phyloP scores from a whole-genome alignment of 805 yeast genomes.

The Saccharomycopsis sp. region DNA sequence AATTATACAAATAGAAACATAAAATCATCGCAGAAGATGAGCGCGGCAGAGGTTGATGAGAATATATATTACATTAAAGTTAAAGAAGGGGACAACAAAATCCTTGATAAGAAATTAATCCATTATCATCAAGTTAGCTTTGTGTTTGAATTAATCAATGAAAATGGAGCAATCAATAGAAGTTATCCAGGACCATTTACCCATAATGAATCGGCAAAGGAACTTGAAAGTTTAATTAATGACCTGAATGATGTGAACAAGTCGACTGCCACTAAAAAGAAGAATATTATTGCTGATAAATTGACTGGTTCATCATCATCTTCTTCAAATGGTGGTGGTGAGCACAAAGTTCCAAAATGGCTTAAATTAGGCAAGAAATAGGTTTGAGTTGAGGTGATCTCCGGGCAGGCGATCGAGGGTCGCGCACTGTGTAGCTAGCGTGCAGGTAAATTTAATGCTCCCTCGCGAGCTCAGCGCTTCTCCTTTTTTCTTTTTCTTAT shows the following conservation, averaged over 20 bases:
- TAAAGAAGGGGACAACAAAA: slow-evolving; percentile 14
- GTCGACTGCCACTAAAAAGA: background rate
- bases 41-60: slow-evolving; percentile 11
- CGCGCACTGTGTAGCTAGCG: background rate
- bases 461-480: no score
- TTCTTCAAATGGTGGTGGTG: background rate
- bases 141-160: slow-evolving; percentile 12
- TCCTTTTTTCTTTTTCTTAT: background rate
- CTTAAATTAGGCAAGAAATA: slow-evolving; percentile 28
- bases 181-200: slow-evolving; percentile 24
- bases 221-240: slow-evolving; percentile 9
- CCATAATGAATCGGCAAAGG: slow-evolving; percentile 17
- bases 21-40: background rate
- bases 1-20: slow-evolving; percentile 10
- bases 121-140: slow-evolving; percentile 22
- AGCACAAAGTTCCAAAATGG: slow-evolving; percentile 30
- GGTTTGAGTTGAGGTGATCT: background rate
- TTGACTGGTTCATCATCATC: background rate
- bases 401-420: no score
- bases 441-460: background rate
- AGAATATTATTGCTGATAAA: background rate
- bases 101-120: slow-evolving; percentile 23
- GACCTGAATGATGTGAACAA: slow-evolving; percentile 12
- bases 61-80: slow-evolving; percentile 25
- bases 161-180: slow-evolving; percentile 10